Evolutionary conservation across 306 rosid genomes (phyloP).

Genomic region (Vigna nakashimae): DNA sequence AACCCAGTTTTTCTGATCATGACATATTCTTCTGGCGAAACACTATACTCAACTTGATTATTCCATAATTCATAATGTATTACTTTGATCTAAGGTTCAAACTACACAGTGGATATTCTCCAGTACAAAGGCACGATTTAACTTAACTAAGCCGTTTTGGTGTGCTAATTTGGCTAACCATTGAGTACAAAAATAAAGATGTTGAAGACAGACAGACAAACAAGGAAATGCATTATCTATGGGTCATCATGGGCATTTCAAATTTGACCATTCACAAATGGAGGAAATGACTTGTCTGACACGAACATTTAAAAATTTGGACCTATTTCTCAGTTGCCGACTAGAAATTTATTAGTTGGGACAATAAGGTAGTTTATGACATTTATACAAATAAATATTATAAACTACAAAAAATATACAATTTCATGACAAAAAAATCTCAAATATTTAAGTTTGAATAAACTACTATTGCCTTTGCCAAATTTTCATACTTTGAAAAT

Average conservation of each 20-base stretch:
- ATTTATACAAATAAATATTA: no score
- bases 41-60: constrained; percentile 12
- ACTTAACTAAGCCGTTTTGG: constrained; percentile 7
- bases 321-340: no score
- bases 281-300: neutral
- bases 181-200: constrained; percentile 6
- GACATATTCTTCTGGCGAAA: neutral
- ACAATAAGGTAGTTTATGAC: no score
- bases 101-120: neutral
- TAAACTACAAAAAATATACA: no score
- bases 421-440: no score
- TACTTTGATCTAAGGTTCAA: neutral
- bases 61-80: constrained; percentile 8
- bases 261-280: constrained; percentile 9
- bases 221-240: neutral
- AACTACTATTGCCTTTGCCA: no score
- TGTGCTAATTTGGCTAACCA: neutral
- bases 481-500: no score
- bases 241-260: neutral
- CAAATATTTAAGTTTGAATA: no score
- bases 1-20: neutral
- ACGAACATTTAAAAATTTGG: neutral
- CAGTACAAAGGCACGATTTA: neutral
- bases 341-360: no score
- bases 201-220: neutral